phyloP scores from a whole-genome alignment of 139 green algal genomes.

The Penium margaritaceum region DNA sequence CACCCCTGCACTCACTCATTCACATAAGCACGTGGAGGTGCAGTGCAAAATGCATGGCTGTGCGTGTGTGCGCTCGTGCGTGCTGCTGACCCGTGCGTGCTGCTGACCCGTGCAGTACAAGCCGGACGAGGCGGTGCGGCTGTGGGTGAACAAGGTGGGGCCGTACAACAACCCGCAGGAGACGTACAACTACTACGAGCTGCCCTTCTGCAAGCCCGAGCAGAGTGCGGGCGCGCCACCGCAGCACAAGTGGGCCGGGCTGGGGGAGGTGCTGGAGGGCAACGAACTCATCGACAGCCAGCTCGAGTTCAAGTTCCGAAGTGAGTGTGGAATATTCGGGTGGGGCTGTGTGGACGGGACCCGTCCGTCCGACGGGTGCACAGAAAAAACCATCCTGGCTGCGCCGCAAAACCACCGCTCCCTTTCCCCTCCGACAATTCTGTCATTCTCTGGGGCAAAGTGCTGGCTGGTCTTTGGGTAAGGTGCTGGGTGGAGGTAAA shows the following conservation, averaged over 20 bases:
- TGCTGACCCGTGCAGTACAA: slow-evolving; percentile 60
- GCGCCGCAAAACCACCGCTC: no score
- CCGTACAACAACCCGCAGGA: slow-evolving; percentile 95
- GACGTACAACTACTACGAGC: slow-evolving; percentile 94
- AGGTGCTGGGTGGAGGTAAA: no score
- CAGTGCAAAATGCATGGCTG: no score
- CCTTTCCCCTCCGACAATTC: no score
- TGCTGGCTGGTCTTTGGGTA: no score
- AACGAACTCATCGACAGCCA: slow-evolving; percentile 91
- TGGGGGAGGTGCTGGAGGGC: slow-evolving; percentile 90
- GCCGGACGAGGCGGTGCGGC: slow-evolving; percentile 57
- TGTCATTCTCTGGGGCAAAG: no score
- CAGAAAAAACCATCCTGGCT: no score
- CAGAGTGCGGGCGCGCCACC: slow-evolving; percentile 47
- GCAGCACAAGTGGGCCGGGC: slow-evolving; percentile 83
- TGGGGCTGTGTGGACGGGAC: no score
- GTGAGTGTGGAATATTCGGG: slow-evolving; percentile 17
- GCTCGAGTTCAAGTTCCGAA: slow-evolving; percentile 77
- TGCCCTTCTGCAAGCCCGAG: slow-evolving; percentile 82
- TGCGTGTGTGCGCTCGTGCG: neutral
- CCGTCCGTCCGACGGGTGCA: no score
- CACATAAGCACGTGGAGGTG: no score
- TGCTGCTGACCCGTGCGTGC: neutral
- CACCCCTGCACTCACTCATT: neutral
- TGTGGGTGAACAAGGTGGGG: slow-evolving; percentile 95